phyloP scores from a whole-genome alignment of 1,284 basidiomycete genomes.

The Golubevia sp. region DNA sequence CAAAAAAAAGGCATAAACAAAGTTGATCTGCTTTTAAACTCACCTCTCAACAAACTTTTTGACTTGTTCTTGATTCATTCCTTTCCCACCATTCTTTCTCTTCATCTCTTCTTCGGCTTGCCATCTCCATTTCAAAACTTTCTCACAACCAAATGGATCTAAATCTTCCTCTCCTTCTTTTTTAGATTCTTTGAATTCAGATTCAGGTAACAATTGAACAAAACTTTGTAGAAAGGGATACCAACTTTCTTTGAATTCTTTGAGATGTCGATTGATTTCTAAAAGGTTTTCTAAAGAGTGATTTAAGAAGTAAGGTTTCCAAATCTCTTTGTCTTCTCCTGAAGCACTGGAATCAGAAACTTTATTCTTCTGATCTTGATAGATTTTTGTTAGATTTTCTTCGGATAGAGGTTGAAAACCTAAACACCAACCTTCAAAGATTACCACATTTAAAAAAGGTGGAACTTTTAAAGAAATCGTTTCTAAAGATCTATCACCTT shows the following conservation, averaged over 20 bases:
- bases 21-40: no score
- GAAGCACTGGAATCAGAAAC: constrained; percentile 19
- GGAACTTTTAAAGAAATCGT: constrained; percentile 63
- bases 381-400: constrained; percentile 62
- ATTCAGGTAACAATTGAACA: constrained; percentile 66
- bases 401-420: constrained; percentile 61
- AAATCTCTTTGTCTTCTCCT: background rate
- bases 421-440: constrained; percentile 73
- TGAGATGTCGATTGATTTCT: constrained; percentile 70
- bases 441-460: constrained; percentile 74
- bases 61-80: constrained; percentile 82
- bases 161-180: constrained; percentile 10
- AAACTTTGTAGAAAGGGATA: constrained; percentile 74
- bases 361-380: constrained; percentile 57
- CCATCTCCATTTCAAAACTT: constrained; percentile 71
- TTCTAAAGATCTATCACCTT: constrained; percentile 75
- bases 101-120: constrained; percentile 89
- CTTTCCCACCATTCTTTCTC: constrained; percentile 75
- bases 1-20: no score
- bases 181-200: no score
- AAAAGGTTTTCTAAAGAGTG: constrained; percentile 66
- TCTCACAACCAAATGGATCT: constrained; percentile 7
- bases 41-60: constrained; percentile 66
- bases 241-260: constrained; percentile 68
- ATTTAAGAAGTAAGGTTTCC: constrained; percentile 30